Conservation (phyloP, 169 alveolate species). For the Eimeria acervulina region DNA sequence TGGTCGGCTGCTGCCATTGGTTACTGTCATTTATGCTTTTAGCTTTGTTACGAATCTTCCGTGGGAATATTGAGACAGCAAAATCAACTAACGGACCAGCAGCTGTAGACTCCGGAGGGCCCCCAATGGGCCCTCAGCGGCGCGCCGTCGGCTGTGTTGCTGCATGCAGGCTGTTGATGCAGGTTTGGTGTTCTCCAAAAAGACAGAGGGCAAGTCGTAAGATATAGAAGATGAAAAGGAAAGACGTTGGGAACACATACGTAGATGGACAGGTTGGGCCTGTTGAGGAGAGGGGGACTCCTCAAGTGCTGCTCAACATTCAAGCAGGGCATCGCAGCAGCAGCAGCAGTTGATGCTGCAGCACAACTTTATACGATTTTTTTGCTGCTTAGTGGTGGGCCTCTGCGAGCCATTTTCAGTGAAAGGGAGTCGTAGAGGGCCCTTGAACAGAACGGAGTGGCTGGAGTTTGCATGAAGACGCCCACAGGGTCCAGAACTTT, state of each 20-base stretch:
- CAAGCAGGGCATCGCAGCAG: not conserved
- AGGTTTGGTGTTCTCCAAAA: not conserved
- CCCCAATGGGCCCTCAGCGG: not conserved
- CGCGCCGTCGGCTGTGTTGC: constrained; percentile 29
- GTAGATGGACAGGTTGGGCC: not conserved
- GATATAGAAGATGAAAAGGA: not conserved
- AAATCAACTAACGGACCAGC: not conserved
- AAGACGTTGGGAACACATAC: not conserved
- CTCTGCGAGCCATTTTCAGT: not conserved
- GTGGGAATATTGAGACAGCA: not conserved
- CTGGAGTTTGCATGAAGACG: not conserved
- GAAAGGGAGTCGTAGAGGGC: not conserved
- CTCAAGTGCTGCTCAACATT: not conserved
- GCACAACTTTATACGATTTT: no score
- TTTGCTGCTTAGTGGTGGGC: not conserved
- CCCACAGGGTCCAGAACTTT: not conserved
- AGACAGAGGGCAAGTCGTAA: not conserved
- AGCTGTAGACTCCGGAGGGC: not conserved
- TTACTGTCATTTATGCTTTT: not conserved
- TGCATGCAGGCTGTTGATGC: not conserved
- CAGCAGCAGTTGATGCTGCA: not conserved
- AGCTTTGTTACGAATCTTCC: not conserved
- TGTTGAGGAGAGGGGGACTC: not conserved
- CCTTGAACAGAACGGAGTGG: not conserved
- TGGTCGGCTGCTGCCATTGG: not conserved